A percentile compares a stretch with the other conserved stretches of the same genome.
phyloP scores from a whole-genome alignment of 2,329 filamentous ascomycete genomes.

The Penicillium rolfsii region DNA sequence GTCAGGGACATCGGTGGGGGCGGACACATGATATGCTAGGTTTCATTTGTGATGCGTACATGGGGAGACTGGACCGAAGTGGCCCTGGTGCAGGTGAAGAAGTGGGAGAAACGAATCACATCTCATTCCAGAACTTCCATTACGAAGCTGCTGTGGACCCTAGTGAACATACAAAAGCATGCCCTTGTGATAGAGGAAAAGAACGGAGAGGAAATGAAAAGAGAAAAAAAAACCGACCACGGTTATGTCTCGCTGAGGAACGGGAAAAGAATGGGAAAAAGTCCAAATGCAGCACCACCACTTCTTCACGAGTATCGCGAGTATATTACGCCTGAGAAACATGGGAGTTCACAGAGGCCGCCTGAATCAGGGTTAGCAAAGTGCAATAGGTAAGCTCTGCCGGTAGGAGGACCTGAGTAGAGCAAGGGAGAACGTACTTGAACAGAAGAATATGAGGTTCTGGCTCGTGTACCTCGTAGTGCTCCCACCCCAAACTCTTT shows the following conservation, averaged over 20 bases:
- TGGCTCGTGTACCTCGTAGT: conserved; percentile 98
- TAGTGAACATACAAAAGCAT: conserved; percentile 28
- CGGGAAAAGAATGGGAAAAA: conserved; percentile 10
- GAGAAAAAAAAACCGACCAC: conserved; percentile 14
- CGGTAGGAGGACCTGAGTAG: neutral
- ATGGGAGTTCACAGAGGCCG: conserved; percentile 79
- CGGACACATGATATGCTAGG: conserved; percentile 4
- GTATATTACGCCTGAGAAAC: conserved; percentile 57
- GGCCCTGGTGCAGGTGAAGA: conserved; percentile 18
- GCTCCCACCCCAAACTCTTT: conserved; percentile 97
- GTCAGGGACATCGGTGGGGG: neutral
- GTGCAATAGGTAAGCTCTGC: conserved; percentile 2
- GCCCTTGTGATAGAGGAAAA: conserved; percentile 19
- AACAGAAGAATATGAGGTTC: conserved; percentile 98
- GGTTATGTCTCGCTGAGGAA: conserved; percentile 14
- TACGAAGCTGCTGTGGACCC: conserved; percentile 31
- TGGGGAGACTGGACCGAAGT: conserved; percentile 14
- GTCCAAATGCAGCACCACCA: conserved; percentile 18
- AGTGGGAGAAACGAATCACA: conserved; percentile 29
- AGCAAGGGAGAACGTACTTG: conserved; percentile 68
- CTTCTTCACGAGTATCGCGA: conserved; percentile 22
- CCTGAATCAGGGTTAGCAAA: conserved; percentile 51
- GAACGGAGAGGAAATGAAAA: conserved; percentile 12
- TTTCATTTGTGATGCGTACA: conserved; percentile 7
- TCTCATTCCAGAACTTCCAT: conserved; percentile 37